phyloP scores from a whole-genome alignment of 352 stramenopile genomes.

The Pythium apleroticum region DNA sequence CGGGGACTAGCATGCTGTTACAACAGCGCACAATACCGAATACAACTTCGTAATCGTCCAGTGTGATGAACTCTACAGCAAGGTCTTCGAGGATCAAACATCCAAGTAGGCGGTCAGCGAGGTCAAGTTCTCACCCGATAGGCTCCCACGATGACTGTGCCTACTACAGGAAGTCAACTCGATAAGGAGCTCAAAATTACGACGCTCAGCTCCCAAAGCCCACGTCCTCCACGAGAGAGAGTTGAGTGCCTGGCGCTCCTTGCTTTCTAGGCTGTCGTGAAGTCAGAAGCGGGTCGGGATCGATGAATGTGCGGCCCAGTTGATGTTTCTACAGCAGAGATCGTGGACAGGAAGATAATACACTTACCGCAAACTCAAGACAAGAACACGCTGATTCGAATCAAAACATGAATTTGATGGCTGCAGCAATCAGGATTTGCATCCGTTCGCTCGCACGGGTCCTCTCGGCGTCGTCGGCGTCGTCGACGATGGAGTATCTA shows the following conservation, averaged over 20 bases:
- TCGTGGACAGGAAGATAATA: too few species aligned
- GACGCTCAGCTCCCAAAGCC: too few species aligned
- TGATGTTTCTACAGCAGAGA: too few species aligned
- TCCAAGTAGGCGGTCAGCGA: constrained; percentile 85
- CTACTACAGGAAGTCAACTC: too few species aligned
- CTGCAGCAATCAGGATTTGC: constrained; percentile 2
- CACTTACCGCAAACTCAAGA: background rate
- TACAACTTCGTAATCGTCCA: constrained; percentile 60
- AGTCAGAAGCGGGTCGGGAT: too few species aligned
- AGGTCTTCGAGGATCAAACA: constrained; percentile 69
- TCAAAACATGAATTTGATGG: constrained; percentile 5
- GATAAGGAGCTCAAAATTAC: too few species aligned
- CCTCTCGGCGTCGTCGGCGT: constrained; percentile 4
- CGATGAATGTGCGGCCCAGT: too few species aligned
- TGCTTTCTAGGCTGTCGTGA: too few species aligned
- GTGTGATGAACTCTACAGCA: constrained; percentile 64
- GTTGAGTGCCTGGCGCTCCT: too few species aligned
- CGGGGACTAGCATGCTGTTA: constrained; percentile 45
- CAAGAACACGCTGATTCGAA: background rate
- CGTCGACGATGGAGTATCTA: constrained; percentile 22
- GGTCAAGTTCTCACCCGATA: constrained; percentile 69
- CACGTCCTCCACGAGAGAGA: too few species aligned
- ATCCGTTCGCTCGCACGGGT: constrained; percentile 1
- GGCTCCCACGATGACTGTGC: too few species aligned
- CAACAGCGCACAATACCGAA: constrained; percentile 22